Base-by-base conservation (phyloP, 495 filamentous ascomycete species). In the Pseudomonodictys pantanalensis region DNA sequence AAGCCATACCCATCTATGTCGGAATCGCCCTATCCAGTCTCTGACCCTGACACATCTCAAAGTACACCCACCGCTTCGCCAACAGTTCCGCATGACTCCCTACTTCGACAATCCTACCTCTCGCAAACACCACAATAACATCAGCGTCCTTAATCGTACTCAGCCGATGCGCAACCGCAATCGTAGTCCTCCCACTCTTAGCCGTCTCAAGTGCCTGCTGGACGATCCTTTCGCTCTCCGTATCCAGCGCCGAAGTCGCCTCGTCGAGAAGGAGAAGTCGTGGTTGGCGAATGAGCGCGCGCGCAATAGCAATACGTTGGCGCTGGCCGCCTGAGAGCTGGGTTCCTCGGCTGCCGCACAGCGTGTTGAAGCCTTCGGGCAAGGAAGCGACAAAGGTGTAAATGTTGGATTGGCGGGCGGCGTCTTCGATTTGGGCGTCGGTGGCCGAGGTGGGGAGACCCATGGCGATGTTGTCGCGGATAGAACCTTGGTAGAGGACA, bases 61-160 rank as follows among this genome's bases (percentile, higher is more conserved):
- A 62, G 26, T 67, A 67, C 47, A 60, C 49, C 0, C 64, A 58
- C 38, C 60, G 56, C 45, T 28, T 58, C 2, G 23, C 43, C 76
- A 91, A 78, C 53, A 96, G 67, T 57, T 90, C 83, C 56, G 65
- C 73, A 10, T 90, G 91, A 2, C 76, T 75, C 1, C 88, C 91
- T 69, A 82, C 87, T 71, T 93, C 91, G 2, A 83, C 84, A 2
- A 86, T 87, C 45, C 69, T 71, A 2, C 91, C 91, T 20, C 86
- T 88, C 52, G 84, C 85, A 71, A 96, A 77, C 3, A 95, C 90
- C 20, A 92, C 74, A 58, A 96, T 90, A 26, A 81, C 78, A 72
- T 95, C 91, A 56, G 92, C 93, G 66, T 93, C 89, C 3, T 85
- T 86, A 68, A 95, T 90, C 0, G 91, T 95, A 68, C 86, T 89